These are phyloP conservation scores for Globisporangium perplexum DNA, from an alignment of 352 stramenopile genomes.

Conservation along the genomic window DNA sequence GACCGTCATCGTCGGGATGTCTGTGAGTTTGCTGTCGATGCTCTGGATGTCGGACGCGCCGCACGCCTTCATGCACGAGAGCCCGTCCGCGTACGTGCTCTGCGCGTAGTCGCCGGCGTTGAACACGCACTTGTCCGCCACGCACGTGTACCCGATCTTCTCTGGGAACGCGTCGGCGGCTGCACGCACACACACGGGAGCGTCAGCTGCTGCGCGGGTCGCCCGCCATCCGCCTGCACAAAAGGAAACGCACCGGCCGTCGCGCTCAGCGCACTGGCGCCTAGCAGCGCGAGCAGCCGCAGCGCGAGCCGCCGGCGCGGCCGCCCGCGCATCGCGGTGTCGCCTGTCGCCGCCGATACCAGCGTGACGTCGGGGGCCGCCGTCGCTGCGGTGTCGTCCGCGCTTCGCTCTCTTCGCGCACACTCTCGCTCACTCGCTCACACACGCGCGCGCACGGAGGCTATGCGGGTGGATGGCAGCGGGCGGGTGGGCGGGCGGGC, in stretches of 20 bases:
- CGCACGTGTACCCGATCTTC: slow-evolving; percentile 41
- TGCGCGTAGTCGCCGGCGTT: slow-evolving; percentile 18
- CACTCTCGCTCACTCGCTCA: neutral
- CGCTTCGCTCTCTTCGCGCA: neutral
- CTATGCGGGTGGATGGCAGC: too few species aligned
- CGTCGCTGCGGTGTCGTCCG: neutral
- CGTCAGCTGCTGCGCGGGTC: too few species aligned
- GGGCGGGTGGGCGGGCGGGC: too few species aligned
- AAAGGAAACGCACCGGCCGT: neutral
- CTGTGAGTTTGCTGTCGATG: slow-evolving; percentile 41
- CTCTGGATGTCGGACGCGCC: slow-evolving; percentile 32
- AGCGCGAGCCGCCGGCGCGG: neutral
- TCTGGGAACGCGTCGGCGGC: slow-evolving; percentile 26
- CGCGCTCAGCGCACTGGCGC: neutral
- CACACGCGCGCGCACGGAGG: too few species aligned
- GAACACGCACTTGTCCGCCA: slow-evolving; percentile 42
- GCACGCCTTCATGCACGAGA: slow-evolving; percentile 50
- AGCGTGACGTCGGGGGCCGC: neutral
- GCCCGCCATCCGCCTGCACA: too few species aligned
- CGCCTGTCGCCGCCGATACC: too few species aligned
- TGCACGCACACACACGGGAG: neutral
- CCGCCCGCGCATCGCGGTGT: neutral
- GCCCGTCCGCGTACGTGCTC: slow-evolving; percentile 31
- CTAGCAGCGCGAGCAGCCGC: neutral
- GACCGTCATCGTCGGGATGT: slow-evolving; percentile 39